Base-by-base conservation (phyloP, 768 basidiomycete genomes). In the Gloeostereum incarnatum region DNA sequence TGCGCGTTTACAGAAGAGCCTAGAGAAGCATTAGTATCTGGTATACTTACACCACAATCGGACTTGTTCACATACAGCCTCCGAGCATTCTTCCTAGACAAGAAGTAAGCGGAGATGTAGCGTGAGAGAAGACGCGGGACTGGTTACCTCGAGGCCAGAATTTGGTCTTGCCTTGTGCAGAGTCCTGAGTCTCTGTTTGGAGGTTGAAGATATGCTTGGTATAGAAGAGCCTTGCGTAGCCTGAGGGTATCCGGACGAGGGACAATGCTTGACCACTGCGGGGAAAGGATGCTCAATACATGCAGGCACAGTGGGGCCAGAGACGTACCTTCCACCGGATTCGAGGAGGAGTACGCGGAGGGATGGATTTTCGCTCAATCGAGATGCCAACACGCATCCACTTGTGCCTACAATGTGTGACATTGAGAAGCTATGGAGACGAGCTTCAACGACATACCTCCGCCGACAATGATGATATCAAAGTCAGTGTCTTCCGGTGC, bases 1-100 rank as follows among this genome's bases (percentile, higher is more conserved):
- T 68, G 65, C 3, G 81, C 80, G 48, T 86, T 86, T 38, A 81
- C 75, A 5, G 78, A 70, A 4, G 79, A 76, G 45, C 77, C 76
- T 80, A 22, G 20, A 34, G 26, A 21, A 14, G n/a, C 16, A 18
- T 25, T 31, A 9, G 18, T 25, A 16, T 27, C 11, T 40, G 5
- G 21, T 19, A 31, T 29, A 17, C 30, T 11, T 27, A 36, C 3
- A 9, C n/a, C 5, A 30, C 29, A 30, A 30, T 13, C 17, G 29
- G 35, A 17, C 11, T 18, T 14, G 14, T 38, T 39, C 10, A 64
- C 76, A 48, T 51, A 79, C 81, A 83, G 53, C 81, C 81, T 24
- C 81, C 81, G 9, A 84, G 63, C 49, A 84, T 57, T 45, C 73
- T 80, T 1, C 61, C 80, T 82, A 45, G 1, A 8, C 18, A 17